phyloP scores from a whole-genome alignment of 306 rosid genomes.

The Herpetospermum pedunculosum region DNA sequence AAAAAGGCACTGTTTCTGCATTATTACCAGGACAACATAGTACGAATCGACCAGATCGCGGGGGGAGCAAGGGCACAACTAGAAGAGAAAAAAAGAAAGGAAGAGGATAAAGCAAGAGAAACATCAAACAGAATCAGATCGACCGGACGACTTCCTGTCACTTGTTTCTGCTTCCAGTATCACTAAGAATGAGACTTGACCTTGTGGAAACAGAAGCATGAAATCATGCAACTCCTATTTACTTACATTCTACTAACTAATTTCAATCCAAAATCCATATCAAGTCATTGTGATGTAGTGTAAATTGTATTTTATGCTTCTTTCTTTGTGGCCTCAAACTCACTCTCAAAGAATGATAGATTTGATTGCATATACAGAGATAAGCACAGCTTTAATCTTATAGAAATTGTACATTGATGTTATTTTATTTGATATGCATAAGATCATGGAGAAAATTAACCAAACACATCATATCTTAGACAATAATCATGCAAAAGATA shows the following conservation, averaged over 20 bases:
- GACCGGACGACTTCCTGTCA: constrained; percentile 29
- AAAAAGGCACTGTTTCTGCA: constrained; percentile 21
- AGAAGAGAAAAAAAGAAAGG: constrained; percentile 40
- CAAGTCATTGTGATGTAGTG: background rate
- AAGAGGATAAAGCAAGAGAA: constrained; percentile 34
- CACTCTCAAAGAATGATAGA: background rate
- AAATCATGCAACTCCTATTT: background rate
- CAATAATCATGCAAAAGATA: background rate
- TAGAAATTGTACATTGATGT: background rate
- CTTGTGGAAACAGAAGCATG: background rate
- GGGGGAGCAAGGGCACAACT: constrained; percentile 40
- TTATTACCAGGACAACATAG: constrained; percentile 33
- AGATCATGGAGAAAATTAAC: background rate
- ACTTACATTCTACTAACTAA: background rate
- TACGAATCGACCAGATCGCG: constrained; percentile 42
- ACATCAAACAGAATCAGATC: constrained; percentile 27
- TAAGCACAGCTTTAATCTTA: background rate
- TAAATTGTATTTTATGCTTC: background rate
- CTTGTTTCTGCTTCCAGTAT: constrained; percentile 51
- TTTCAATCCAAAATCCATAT: background rate
- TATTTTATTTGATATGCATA: background rate
- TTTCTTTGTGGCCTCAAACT: constrained; percentile 1
- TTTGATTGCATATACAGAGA: background rate
- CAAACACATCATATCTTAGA: background rate
- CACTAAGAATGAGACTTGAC: constrained; percentile 12